A percentile compares a stretch with the other conserved stretches of the same genome.
Conservation (phyloP, 345 rosid species). For the Bretschneidera sinensis region DNA sequence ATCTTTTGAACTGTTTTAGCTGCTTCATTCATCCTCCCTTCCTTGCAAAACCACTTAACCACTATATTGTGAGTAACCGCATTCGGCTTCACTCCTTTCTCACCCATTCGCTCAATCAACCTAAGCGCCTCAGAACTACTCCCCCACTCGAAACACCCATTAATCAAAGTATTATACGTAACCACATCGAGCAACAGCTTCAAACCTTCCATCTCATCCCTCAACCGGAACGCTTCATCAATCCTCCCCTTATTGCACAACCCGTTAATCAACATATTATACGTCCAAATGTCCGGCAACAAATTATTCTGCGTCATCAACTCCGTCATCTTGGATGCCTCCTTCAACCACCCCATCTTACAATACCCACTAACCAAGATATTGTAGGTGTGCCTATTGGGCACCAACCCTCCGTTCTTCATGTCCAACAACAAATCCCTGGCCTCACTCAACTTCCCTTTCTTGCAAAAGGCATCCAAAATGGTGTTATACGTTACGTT, state of each 20-base stretch:
- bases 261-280: conserved; percentile 63
- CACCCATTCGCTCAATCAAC: conserved; percentile 60
- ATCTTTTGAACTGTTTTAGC: conserved; percentile 34
- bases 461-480: conserved; percentile 64
- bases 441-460: conserved; percentile 63
- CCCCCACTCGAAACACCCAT: conserved; percentile 58
- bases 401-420: conserved; percentile 62
- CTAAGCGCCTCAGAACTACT: conserved; percentile 40
- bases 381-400: conserved; percentile 53
- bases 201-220: conserved; percentile 46
- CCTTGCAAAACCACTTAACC: conserved; percentile 68
- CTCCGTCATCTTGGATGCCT: conserved; percentile 57
- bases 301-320: conserved; percentile 49
- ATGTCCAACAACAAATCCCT: conserved; percentile 62
- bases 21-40: conserved; percentile 71
- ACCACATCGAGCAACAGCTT: conserved; percentile 71
- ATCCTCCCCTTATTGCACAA: conserved; percentile 51
- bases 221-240: conserved; percentile 53
- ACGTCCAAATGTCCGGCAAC: conserved; percentile 62
- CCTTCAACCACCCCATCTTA: conserved; percentile 68
- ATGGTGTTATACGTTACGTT: conserved; percentile 64
- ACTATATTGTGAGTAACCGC: conserved; percentile 61
- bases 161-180: conserved; percentile 73
- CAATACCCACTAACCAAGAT: conserved; percentile 68
- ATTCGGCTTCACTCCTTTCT: conserved; percentile 51